phyloP scores from a whole-genome alignment of 2,329 filamentous ascomycete species.

The Huntiella savannae region DNA sequence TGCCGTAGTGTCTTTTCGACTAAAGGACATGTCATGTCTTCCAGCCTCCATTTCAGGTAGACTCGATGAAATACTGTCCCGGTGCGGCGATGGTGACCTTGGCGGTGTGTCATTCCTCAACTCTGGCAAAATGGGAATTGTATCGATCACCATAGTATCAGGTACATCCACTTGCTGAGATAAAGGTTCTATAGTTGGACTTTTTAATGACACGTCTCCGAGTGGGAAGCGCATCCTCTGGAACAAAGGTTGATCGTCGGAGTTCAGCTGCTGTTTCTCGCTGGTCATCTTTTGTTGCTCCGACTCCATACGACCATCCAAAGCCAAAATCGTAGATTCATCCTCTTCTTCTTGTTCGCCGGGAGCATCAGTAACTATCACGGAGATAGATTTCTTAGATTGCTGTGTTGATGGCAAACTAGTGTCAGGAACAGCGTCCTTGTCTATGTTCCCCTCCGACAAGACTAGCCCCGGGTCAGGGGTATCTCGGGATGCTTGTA shows the following conservation, averaged over 20 bases:
- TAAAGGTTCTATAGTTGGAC: slow-evolving; percentile 8
- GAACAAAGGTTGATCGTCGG: slow-evolving; percentile 6
- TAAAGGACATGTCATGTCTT: not conserved
- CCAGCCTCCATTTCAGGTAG: not conserved
- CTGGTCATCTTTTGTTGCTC: not conserved
- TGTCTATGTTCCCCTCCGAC: slow-evolving; percentile 1
- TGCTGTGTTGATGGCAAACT: not conserved
- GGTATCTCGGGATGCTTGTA: slow-evolving; percentile 2
- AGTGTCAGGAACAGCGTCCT: slow-evolving; percentile 10
- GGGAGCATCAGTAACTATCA: not conserved
- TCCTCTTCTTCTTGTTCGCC: slow-evolving; percentile 1
- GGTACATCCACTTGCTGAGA: slow-evolving; percentile 1
- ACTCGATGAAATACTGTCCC: slow-evolving; percentile 1
- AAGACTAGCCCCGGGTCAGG: not conserved
- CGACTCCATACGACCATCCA: not conserved
- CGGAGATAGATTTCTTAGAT: not conserved
- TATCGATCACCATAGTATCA: slow-evolving; percentile 8
- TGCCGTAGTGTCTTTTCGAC: not conserved
- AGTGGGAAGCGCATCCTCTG: slow-evolving; percentile 3
- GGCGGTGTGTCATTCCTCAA: not conserved
- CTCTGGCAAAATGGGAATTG: not conserved
- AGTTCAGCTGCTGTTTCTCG: not conserved
- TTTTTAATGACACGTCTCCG: not conserved
- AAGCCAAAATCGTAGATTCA: not conserved
- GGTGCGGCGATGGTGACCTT: no score